Evolutionary conservation across 768 basidiomycete genomes (phyloP).

Genomic region (Xerocomus potaroensis): DNA sequence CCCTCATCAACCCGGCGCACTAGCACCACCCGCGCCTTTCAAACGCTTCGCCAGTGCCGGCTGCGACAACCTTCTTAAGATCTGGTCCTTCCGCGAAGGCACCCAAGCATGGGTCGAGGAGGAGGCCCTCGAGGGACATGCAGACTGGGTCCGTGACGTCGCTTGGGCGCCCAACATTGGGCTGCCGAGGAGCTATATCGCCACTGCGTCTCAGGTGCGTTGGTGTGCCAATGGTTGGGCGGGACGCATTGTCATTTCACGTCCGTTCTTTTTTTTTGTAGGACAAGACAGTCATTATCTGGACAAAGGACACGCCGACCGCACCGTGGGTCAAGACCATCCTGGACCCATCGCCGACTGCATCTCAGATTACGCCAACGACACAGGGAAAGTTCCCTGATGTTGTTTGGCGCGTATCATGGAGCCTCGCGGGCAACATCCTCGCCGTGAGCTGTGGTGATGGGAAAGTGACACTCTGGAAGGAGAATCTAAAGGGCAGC

Average conservation of each 20-base stretch:
- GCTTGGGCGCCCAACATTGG: slow-evolving; percentile 99
- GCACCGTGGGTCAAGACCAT: slow-evolving; percentile 76
- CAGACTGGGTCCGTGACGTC: slow-evolving; percentile 98
- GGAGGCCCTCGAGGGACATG: slow-evolving; percentile 86
- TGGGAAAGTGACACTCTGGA: slow-evolving; percentile 97
- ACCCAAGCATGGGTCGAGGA: slow-evolving; percentile 88
- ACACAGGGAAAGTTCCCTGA: slow-evolving; percentile 86
- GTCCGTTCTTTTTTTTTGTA: slow-evolving; percentile 15
- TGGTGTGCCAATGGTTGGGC: no score
- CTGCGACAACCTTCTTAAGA: slow-evolving; percentile 91
- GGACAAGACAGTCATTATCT: slow-evolving; percentile 86
- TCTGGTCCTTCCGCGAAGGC: slow-evolving; percentile 89
- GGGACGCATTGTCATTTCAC: neutral
- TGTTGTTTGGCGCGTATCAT: slow-evolving; percentile 97
- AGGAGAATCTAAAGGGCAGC: slow-evolving; percentile 89
- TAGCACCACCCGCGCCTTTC: slow-evolving; percentile 48
- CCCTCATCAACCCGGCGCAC: slow-evolving; percentile 47
- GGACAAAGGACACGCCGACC: slow-evolving; percentile 79
- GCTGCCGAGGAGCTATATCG: slow-evolving; percentile 90
- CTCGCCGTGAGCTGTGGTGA: slow-evolving; percentile 96
- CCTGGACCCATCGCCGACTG: slow-evolving; percentile 64
- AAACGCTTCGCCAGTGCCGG: slow-evolving; percentile 95
- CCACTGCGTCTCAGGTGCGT: slow-evolving; percentile 84
- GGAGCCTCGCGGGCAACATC: slow-evolving; percentile 95
- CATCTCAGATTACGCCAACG: slow-evolving; percentile 40